Evolutionary conservation across 345 rosid species (phyloP).

Genomic region (Arabis hirsuta): DNA sequence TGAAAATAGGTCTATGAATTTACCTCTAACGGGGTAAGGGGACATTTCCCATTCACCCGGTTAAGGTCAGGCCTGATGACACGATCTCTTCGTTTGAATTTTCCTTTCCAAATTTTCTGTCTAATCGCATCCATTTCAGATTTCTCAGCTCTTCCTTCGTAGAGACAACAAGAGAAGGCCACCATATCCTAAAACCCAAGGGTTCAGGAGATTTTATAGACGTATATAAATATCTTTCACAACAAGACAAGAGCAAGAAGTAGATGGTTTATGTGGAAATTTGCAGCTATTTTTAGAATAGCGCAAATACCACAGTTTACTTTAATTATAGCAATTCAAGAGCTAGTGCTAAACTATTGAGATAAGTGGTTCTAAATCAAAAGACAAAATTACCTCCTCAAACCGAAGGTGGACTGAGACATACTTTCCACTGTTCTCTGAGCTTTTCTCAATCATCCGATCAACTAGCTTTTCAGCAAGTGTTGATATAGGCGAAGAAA

Average conservation of each 20-base stretch:
- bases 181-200: slow-evolving; percentile 78
- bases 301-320: no score
- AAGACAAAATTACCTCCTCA: slow-evolving; percentile 68
- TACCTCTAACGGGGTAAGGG: slow-evolving; percentile 96
- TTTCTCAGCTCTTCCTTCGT: slow-evolving; percentile 82
- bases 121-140: slow-evolving; percentile 67
- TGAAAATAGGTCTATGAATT: background rate
- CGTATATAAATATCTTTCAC: no score
- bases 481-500: slow-evolving; percentile 62
- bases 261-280: no score
- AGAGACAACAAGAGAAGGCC: slow-evolving; percentile 92
- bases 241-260: no score
- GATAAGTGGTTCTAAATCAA: background rate
- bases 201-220: no score
- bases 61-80: slow-evolving; percentile 69
- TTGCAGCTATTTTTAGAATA: no score
- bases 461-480: slow-evolving; percentile 66
- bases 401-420: slow-evolving; percentile 87
- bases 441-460: slow-evolving; percentile 78
- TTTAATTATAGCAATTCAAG: no score
- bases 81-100: slow-evolving; percentile 78
- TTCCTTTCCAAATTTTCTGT: slow-evolving; percentile 79
- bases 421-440: slow-evolving; percentile 73
- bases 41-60: slow-evolving; percentile 88
- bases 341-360: background rate